These are phyloP conservation scores for Thalia dealbata DNA, from an alignment of 176 grass and related monocot species.

Conservation along the genomic window DNA sequence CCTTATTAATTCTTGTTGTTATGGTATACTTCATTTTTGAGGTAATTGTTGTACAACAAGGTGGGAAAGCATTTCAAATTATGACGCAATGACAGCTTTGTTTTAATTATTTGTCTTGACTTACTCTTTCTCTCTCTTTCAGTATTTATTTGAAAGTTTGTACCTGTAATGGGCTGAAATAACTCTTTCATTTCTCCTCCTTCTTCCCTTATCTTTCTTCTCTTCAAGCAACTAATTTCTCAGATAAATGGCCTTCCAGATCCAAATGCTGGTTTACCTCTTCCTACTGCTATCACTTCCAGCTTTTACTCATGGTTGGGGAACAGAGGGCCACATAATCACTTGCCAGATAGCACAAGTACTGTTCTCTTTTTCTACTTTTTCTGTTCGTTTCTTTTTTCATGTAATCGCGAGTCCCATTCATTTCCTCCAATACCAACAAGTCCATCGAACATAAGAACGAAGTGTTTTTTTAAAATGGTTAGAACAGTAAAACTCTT, in stretches of 20 bases:
- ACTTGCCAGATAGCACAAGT: constrained; percentile 57
- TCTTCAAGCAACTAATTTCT: not conserved
- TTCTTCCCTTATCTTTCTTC: not conserved
- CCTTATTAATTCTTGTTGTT: not conserved
- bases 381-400: constrained; percentile 4
- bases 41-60: no score
- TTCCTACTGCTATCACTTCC: constrained; percentile 21
- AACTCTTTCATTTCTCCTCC: no score
- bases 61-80: not conserved
- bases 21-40: not conserved
- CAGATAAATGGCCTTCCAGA: not conserved
- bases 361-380: not conserved
- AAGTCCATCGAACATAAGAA: no score
- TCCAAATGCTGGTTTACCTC: not conserved
- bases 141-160: not conserved
- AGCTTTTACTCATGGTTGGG: constrained; percentile 31
- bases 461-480: no score
- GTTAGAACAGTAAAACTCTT: no score
- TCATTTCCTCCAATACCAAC: no score
- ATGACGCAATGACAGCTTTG: not conserved
- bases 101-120: not conserved
- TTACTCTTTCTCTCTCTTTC: not conserved
- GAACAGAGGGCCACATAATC: constrained; percentile 41
- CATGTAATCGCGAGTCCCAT: not conserved
- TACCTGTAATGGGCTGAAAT: not conserved